These are phyloP conservation scores for Aquilaria sinensis DNA, from an alignment of 345 rosid species.

Conservation along the genomic window DNA sequence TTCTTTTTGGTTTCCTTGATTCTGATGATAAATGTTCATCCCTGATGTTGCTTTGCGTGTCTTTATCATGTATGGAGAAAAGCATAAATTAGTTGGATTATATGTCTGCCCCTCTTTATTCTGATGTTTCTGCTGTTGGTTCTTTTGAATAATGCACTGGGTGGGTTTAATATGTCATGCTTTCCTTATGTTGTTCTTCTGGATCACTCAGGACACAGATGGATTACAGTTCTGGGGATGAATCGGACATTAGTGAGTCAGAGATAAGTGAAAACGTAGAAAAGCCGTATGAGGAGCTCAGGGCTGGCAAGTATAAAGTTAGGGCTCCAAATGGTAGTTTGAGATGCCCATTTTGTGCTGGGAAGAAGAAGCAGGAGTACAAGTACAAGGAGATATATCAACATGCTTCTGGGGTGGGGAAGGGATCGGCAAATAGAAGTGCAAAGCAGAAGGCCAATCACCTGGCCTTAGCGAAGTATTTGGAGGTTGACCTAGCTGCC, in stretches of 20 bases:
- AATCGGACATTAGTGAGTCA: constrained; percentile 77
- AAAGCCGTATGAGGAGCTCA: constrained; percentile 52
- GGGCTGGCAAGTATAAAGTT: constrained; percentile 46
- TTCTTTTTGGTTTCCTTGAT: too few relatives aligned
- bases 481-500: constrained; percentile 51
- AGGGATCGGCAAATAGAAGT: constrained; percentile 67
- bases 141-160: too few relatives aligned
- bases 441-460: constrained; percentile 77
- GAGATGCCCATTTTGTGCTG: constrained; percentile 81
- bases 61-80: too few relatives aligned
- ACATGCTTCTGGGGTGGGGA: constrained; percentile 84
- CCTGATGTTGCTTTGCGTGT: too few relatives aligned
- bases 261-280: constrained; percentile 54
- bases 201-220: constrained; percentile 21
- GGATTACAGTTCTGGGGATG: constrained; percentile 60
- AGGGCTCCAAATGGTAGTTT: constrained; percentile 45
- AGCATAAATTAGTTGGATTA: too few relatives aligned
- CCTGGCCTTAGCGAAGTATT: constrained; percentile 61
- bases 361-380: constrained; percentile 86
- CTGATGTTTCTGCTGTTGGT: too few relatives aligned
- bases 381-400: constrained; percentile 71
- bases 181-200: too few relatives aligned
- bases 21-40: too few relatives aligned
- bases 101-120: too few relatives aligned
- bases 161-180: too few relatives aligned